These are phyloP conservation scores for Lepidopterella palustris DNA, from an alignment of 495 filamentous ascomycete species.

Conservation along the genomic window DNA sequence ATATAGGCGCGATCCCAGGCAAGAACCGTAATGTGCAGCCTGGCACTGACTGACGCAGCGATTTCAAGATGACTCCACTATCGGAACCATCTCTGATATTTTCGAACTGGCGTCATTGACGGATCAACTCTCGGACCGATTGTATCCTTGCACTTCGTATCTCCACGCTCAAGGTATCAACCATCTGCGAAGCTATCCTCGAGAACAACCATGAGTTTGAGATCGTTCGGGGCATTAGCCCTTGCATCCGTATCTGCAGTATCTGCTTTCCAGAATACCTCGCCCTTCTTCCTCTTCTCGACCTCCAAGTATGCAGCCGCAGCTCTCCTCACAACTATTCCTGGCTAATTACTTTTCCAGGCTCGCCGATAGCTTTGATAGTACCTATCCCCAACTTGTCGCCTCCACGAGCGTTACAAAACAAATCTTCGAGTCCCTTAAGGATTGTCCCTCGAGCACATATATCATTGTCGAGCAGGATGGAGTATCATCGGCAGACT, in stretches of 20 bases:
- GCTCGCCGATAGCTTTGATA: conserved; percentile 3
- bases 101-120: too few relatives aligned
- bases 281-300: conserved; percentile 81
- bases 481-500: conserved; percentile 63
- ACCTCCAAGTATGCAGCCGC: conserved; percentile 55
- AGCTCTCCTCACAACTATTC: not conserved
- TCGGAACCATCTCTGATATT: too few relatives aligned
- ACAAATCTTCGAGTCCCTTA: conserved; percentile 43
- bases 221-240: conserved; percentile 50
- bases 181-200: conserved; percentile 6
- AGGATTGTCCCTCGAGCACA: conserved; percentile 61
- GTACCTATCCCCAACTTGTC: conserved; percentile 7
- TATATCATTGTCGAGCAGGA: conserved; percentile 82
- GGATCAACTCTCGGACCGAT: too few relatives aligned
- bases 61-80: too few relatives aligned
- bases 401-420: conserved; percentile 12
- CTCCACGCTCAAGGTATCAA: not conserved
- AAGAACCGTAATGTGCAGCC: not conserved
- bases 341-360: conserved; percentile 28
- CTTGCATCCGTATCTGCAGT: conserved; percentile 50
- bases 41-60: too few relatives aligned
- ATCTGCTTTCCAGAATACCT: conserved; percentile 73
- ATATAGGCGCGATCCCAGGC: not conserved
- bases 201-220: conserved; percentile 13
- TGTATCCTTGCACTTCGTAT: not conserved